Base-by-base conservation (phyloP, 306 rosid genomes). In the Hippophae gyantsensis region DNA sequence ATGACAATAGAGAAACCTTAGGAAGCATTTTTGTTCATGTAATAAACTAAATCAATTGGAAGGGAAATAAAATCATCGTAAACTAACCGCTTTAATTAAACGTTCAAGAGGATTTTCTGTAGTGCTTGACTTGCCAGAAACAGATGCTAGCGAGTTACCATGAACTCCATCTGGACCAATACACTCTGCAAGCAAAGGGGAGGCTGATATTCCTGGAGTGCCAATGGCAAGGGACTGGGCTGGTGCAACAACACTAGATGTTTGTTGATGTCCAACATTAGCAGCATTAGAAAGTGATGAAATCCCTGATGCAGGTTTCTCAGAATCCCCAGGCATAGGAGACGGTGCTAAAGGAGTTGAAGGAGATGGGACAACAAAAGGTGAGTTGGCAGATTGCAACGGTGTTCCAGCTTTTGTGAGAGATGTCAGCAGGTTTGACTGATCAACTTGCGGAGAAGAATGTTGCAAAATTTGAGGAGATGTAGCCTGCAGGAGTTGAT, bases 131-230 rank as follows among this genome's bases (percentile, higher is more conserved):
- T 83, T 87, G 41, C 79, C 82, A 65, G 89, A 76, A 71, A 84
- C 72, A 51, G 81, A 68, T 54, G 75, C 74, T 57, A 83, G 67
- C 62, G 75, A 69, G 76, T 76, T 87, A 49, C 66, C 82, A 69
- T 74, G 79, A 48, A 68, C 55, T 58, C 81, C 84, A 58, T 87
- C 95, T 38, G 82, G 74, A 71, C 82, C 75, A 47, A 80, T 87
- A 76, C 72, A 83, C 76, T 92, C 99, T 40, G 92, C 98, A 50
- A 92, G 83, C 78, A 92, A 77, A 69, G 99, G 99, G 63, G 99
- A 92, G 58, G 99, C 93, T 65, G 98, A 87, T 63, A 92, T 92
- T 72, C 99, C 96, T 50, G 99, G 99, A 57, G 99, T 92, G 50
- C 95, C 99, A 50, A 92, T 83, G 60, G 99, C 89, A 73, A 85